Conservation (phyloP, 176 grass and related monocot species). For the Guadua angustifolia region DNA sequence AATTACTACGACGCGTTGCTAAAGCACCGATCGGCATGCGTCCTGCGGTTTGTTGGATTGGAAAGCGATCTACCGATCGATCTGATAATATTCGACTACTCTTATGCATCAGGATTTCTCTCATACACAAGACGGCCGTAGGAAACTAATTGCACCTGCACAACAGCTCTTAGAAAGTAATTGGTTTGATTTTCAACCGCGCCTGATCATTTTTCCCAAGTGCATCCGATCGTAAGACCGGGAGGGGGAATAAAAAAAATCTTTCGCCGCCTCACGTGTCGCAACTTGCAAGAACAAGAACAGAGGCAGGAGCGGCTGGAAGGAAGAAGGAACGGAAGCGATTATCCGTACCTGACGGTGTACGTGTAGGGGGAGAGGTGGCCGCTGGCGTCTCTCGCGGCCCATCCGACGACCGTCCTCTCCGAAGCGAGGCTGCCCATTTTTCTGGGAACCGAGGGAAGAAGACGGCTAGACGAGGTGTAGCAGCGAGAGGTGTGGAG, state of each 20-base stretch:
- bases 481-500: background rate
- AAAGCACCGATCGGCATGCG: background rate
- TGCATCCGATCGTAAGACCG: too few species aligned
- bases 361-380: constrained; percentile 86
- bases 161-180: too few species aligned
- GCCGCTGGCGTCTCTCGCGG: constrained; percentile 74
- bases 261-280: too few species aligned
- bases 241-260: too few species aligned
- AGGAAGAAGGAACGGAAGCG: background rate
- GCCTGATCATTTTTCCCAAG: too few species aligned
- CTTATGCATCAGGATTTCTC: background rate
- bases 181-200: too few species aligned
- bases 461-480: background rate
- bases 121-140: too few species aligned
- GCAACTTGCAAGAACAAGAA: background rate
- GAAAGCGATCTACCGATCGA: background rate
- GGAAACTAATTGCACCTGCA: too few species aligned
- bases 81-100: background rate
- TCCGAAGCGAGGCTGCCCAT: constrained; percentile 82
- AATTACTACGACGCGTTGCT: background rate
- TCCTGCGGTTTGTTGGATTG: background rate
- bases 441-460: background rate
- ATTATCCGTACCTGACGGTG: constrained; percentile 59
- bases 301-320: background rate
- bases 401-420: constrained; percentile 74